Evolutionary conservation across 108 stramenopile genomes (phyloP), one percentile per base, ranked within the genome.

Genomic region (Nitzschia sp.): DNA sequence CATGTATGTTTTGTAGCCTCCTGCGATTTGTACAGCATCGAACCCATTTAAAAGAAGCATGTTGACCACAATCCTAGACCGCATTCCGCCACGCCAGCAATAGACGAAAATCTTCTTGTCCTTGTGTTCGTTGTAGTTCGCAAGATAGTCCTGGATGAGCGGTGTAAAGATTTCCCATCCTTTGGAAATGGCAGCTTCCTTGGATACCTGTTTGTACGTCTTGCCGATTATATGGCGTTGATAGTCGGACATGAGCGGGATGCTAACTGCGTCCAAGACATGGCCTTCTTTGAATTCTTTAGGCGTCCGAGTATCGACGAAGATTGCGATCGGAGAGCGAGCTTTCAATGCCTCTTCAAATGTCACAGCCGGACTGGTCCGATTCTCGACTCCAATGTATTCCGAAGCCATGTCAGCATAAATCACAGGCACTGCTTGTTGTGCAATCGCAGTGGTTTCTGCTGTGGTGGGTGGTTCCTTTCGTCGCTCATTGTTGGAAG

Each of bases 281-380:
- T 59, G 57, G 18, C 57, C 57, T 21, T 59, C 57, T 21, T 59
- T 59, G 57, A 33, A 59, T 34, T 59, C 57, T 33, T 59, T 59
- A 0, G 57, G 57, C 0, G 57, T 59, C 33, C 57, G 1, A 1
- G 57, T 59, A 32, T 59, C 57, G 32, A 59, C 57, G n/a, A 59
- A 2, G 18, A 59, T 33, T 15, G 57, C 13, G 8, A 17, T 13
- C 2, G 28, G 31, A 6, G 24, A 15, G 1, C 21, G 19, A 18
- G 32, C 18, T 0, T 29, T 32, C 29, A 59, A 34, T 3, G 57
- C 57, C 26, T 59, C 57, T 32, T 59, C 57, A 33, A 59, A 59
- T 1, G 57, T 33, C 17, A 59, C 21, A 2, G 57, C 31, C 15
- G 30, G 31, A 4, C 57, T 33, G 1, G 57, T 15, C 32, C 15